Base-by-base conservation (phyloP, 805 yeast species). In the Lachancea lanzarotensis region DNA sequence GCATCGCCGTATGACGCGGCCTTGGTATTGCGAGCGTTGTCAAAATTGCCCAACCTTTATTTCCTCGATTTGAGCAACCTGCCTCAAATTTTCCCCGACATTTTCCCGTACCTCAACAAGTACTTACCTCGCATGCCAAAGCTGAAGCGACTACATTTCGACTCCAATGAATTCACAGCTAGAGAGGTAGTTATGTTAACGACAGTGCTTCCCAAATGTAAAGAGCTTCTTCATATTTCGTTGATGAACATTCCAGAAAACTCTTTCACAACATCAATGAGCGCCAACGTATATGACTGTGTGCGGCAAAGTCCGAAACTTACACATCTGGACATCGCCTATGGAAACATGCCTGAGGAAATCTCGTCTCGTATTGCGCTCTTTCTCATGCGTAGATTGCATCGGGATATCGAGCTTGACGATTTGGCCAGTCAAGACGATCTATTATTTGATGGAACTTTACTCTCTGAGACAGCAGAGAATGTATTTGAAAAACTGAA, bases 11-110 rank as follows among this genome's bases (percentile, higher is more conserved):
- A 76, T 25, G 81, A 75, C 48, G 68, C 74, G 43, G 70, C 76
- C 34, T 45, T 64, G 43, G 54, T 82, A 47, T 73, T 81, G 45
- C 69, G 74, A 45, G 53, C 74, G 11, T 55, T 81, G 19, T 69
- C 84, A 20, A 72, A 68, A 45, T 60, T 81, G 26, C 82, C 83
- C 17, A 68, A 72, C 38, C 70, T 90, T 50, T 75, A 77, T 52
- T 86, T 82, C 55, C 67, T 90, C 47, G 97, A 90, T 60, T 59
- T 90, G 43, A 82, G 93, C 42, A 77, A 79, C 50, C 78, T 87
- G 57, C 76, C 81, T 16, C 71, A 71, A 36, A 62, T 89, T 7
- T 84, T 88, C 63, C 89, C 89, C 0, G 69, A 70, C 2, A 70
- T 81, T 22, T 68, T 78, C 46, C 73, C 75, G 10, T 75, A 75